These are phyloP conservation scores for Cladophialophora bantiana DNA, from an alignment of 2,329 filamentous ascomycete species.

Conservation along the genomic window DNA sequence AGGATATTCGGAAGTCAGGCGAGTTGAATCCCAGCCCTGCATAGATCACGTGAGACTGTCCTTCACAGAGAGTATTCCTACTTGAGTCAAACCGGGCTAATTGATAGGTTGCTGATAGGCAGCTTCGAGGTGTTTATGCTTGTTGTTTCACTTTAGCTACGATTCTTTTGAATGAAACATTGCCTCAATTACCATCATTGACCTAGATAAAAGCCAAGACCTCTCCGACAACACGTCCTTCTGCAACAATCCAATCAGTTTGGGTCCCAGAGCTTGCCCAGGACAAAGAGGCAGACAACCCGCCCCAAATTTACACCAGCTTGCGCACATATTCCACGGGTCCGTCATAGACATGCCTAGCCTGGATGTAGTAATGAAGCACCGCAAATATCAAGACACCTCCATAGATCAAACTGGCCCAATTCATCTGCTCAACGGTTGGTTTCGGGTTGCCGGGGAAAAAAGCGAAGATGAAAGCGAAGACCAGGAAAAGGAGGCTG, in stretches of 20 bases:
- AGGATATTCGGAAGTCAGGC: not conserved
- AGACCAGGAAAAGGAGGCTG: constrained; percentile 41
- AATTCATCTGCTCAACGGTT: constrained; percentile 42
- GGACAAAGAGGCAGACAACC: not conserved
- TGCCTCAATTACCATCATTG: not conserved
- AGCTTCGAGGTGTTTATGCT: not conserved
- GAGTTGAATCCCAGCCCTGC: not conserved
- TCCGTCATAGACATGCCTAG: constrained; percentile 43
- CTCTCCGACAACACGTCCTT: not conserved
- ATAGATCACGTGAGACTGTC: not conserved
- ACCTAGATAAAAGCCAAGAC: not conserved
- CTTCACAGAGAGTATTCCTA: not conserved
- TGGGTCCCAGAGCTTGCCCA: not conserved
- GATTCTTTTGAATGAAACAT: not conserved
- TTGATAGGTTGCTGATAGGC: no score
- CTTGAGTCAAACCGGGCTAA: not conserved
- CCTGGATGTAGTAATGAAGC: constrained; percentile 41
- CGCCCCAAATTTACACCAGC: constrained; percentile 19
- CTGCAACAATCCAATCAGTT: not conserved
- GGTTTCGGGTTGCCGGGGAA: constrained; percentile 41
- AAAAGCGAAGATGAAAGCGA: constrained; percentile 42
- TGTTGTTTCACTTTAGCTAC: not conserved
- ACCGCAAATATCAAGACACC: constrained; percentile 42
- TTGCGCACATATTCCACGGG: constrained; percentile 44
- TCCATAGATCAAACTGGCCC: constrained; percentile 42